Conservation (phyloP, 2,329 filamentous ascomycete species). For the Elsinoe australis region DNA sequence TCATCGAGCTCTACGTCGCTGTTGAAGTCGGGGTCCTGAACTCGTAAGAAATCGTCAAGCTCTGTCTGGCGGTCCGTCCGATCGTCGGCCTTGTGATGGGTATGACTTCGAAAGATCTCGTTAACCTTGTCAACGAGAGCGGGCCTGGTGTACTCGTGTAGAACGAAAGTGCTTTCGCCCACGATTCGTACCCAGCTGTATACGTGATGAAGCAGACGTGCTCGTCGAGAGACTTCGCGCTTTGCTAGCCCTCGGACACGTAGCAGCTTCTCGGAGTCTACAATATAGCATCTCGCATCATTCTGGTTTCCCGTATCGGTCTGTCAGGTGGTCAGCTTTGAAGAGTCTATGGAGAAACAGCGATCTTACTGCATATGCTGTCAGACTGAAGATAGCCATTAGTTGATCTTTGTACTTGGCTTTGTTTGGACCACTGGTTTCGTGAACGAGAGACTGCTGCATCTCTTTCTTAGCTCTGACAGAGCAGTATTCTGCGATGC, state of each 20-base stretch:
- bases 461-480: no score
- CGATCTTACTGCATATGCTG: slow-evolving; percentile 29
- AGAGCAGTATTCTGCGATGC: no score
- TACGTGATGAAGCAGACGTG: slow-evolving; percentile 35
- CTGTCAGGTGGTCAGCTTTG: no score
- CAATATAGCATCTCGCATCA: slow-evolving; percentile 3
- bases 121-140: no score
- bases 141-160: slow-evolving; percentile 28
- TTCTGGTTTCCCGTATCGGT: neutral
- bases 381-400: slow-evolving; percentile 32
- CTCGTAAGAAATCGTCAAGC: no score
- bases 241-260: slow-evolving; percentile 33
- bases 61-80: no score
- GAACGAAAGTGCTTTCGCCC: slow-evolving; percentile 21
- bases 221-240: slow-evolving; percentile 32
- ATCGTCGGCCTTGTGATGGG: slow-evolving; percentile 25
- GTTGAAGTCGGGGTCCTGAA: no score
- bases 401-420: slow-evolving; percentile 36
- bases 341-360: no score
- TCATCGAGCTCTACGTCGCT: no score
- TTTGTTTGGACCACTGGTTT: slow-evolving; percentile 27
- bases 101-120: no score
- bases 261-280: slow-evolving; percentile 34
- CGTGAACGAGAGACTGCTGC: slow-evolving; percentile 27
- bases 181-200: slow-evolving; percentile 35